Percentiles rank a stretch among this genome's conserved stretches.
Conservation (phyloP, 768 basidiomycete species). For the Nidularia sp. region DNA sequence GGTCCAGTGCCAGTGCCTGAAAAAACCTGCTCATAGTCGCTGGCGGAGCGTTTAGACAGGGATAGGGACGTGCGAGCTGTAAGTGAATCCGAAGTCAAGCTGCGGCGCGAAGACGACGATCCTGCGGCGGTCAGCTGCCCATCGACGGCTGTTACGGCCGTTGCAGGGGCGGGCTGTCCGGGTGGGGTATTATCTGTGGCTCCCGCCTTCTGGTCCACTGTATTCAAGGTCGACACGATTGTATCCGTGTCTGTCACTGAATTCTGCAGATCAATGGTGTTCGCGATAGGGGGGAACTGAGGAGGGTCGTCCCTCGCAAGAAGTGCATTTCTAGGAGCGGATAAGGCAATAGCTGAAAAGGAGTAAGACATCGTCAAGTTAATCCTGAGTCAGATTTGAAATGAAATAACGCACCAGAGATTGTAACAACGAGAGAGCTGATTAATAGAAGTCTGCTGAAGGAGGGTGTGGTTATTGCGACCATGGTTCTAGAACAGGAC, state of each 20-base stretch:
- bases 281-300: slow-evolving; percentile 10
- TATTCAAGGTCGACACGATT: slow-evolving; percentile 27
- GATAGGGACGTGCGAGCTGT: slow-evolving; percentile 6
- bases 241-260: slow-evolving; percentile 25
- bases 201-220: slow-evolving; percentile 36
- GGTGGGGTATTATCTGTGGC: slow-evolving; percentile 22
- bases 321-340: slow-evolving; percentile 12
- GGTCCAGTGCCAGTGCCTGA: slow-evolving; percentile 27
- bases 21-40: slow-evolving; percentile 34
- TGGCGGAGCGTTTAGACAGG: slow-evolving; percentile 14
- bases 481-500: too few species aligned
- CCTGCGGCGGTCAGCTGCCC: slow-evolving; percentile 26
- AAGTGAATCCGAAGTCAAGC: not conserved
- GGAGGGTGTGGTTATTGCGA: too few species aligned
- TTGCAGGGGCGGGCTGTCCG: slow-evolving; percentile 28
- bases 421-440: too few species aligned
- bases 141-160: slow-evolving; percentile 39
- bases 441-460: too few species aligned
- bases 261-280: slow-evolving; percentile 13
- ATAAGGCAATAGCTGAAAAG: not conserved
- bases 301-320: slow-evolving; percentile 19
- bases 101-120: slow-evolving; percentile 6
- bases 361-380: too few species aligned
- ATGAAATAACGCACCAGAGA: too few species aligned
- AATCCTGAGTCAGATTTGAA: too few species aligned